Evolutionary conservation across 768 basidiomycete species (phyloP).

Genomic region (Mycena rosella): DNA sequence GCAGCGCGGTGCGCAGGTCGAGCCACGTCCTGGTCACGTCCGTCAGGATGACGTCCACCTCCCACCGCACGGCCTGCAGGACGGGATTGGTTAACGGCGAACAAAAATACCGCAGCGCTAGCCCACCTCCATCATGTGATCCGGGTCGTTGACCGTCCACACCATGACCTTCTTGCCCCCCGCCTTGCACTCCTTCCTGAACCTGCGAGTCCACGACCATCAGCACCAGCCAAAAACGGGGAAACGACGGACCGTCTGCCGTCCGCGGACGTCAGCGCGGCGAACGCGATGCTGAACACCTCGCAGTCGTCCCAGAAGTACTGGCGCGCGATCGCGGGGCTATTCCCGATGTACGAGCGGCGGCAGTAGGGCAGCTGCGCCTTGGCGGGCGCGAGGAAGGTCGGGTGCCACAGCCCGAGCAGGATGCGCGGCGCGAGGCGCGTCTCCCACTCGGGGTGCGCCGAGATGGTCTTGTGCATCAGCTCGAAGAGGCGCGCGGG

Average conservation of each 20-base stretch:
- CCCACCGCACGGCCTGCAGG: constrained; percentile 81
- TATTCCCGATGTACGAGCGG: constrained; percentile 87
- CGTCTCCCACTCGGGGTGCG: constrained; percentile 79
- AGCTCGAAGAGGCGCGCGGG: constrained; percentile 86
- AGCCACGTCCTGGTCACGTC: constrained; percentile 80
- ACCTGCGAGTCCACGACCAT: constrained; percentile 58
- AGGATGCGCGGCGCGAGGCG: constrained; percentile 83
- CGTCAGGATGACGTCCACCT: constrained; percentile 81
- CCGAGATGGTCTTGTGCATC: constrained; percentile 77
- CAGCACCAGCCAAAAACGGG: constrained; percentile 13
- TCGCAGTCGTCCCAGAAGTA: constrained; percentile 93
- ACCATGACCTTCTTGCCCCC: constrained; percentile 90
- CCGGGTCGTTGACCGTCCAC: constrained; percentile 95
- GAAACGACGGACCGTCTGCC: constrained; percentile 70
- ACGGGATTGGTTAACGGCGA: background rate
- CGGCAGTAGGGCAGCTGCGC: constrained; percentile 83
- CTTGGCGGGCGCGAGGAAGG: constrained; percentile 85
- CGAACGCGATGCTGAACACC: constrained; percentile 89
- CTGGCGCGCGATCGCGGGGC: constrained; percentile 76
- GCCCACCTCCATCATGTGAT: constrained; percentile 90
- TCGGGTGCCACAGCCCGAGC: constrained; percentile 92
- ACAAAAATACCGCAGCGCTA: constrained; percentile 17
- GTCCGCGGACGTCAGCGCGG: constrained; percentile 74
- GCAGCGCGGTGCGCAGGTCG: constrained; percentile 68
- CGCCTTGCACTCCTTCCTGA: constrained; percentile 81